Evolutionary conservation across 139 green algal genomes (phyloP).

Genomic region (Penium margaritaceum): DNA sequence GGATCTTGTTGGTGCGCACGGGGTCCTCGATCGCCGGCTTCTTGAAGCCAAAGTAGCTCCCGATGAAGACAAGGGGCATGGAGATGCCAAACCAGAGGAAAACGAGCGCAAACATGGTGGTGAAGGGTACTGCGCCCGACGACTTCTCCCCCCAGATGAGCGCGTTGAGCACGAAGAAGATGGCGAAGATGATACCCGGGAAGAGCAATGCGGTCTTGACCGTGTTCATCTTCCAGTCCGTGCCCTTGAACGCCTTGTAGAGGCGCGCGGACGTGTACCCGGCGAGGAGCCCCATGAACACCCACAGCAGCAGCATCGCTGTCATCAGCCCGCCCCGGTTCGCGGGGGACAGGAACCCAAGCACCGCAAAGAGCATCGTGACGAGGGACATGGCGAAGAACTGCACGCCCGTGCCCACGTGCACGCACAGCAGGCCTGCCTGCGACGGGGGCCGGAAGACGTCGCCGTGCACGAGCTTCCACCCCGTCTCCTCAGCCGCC

Average conservation of each 20-base stretch:
- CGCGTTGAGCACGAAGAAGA: conserved; percentile 90
- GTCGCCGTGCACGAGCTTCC: conserved; percentile 97
- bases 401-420: conserved; percentile 86
- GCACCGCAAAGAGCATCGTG: conserved; percentile 89
- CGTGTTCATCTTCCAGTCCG: conserved; percentile 86
- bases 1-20: conserved; percentile 98
- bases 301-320: conserved; percentile 91
- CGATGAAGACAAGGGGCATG: conserved; percentile 88
- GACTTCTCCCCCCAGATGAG: conserved; percentile 87
- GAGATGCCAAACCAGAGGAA: conserved; percentile 98
- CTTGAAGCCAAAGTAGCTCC: conserved; percentile 92
- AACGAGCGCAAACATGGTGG: conserved; percentile 87
- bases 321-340: conserved; percentile 97
- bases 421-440: conserved; percentile 72
- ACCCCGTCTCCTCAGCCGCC: conserved; percentile 85
- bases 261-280: conserved; percentile 85
- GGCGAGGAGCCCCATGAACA: conserved; percentile 90
- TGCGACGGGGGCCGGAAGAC: conserved; percentile 83
- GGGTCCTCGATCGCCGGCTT: conserved; percentile 74
- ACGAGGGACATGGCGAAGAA: conserved; percentile 84
- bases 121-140: conserved; percentile 86
- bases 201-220: conserved; percentile 84
- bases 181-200: conserved; percentile 74
- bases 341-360: conserved; percentile 93
- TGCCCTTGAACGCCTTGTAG: conserved; percentile 81